A percentile compares a stretch with the other conserved stretches of the same genome.
phyloP scores from a whole-genome alignment of 2,329 filamentous ascomycete genomes.

The Gaeumannomyces tritici region DNA sequence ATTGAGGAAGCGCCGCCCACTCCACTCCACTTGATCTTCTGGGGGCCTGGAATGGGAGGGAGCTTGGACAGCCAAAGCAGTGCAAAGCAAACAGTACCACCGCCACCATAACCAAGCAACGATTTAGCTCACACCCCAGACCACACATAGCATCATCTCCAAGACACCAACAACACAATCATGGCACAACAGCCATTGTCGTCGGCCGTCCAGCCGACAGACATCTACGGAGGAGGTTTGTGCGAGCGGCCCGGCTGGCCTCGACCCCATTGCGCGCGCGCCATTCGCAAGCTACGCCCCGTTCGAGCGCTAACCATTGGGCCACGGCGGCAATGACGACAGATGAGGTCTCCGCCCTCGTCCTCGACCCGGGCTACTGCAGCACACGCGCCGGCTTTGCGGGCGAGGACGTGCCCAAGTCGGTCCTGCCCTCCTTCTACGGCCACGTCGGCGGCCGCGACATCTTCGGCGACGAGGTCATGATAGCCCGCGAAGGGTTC shows the following conservation, averaged over 20 bases:
- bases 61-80: no score
- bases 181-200: conserved; percentile 36
- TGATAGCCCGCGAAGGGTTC: conserved; percentile 65
- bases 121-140: not conserved
- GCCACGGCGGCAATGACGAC: conserved; percentile 7
- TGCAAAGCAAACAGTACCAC: no score
- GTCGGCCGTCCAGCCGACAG: conserved; percentile 47
- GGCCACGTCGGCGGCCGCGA: conserved; percentile 48
- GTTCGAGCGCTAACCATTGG: not conserved
- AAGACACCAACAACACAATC: not conserved
- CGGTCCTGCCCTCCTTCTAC: conserved; percentile 85
- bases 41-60: no score
- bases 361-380: conserved; percentile 90
- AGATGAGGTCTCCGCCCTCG: conserved; percentile 97
- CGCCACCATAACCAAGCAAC: not conserved
- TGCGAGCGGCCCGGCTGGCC: not conserved
- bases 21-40: no score
- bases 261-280: conserved; percentile 4
- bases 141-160: not conserved
- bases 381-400: conserved; percentile 91
- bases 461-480: conserved; percentile 84
- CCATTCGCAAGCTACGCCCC: conserved; percentile 10
- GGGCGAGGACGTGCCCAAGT: conserved; percentile 94
- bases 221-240: conserved; percentile 54
- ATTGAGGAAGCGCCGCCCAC: not conserved